phyloP scores from a whole-genome alignment of 2,329 filamentous ascomycete genomes.

The Monosporascus sp. region DNA sequence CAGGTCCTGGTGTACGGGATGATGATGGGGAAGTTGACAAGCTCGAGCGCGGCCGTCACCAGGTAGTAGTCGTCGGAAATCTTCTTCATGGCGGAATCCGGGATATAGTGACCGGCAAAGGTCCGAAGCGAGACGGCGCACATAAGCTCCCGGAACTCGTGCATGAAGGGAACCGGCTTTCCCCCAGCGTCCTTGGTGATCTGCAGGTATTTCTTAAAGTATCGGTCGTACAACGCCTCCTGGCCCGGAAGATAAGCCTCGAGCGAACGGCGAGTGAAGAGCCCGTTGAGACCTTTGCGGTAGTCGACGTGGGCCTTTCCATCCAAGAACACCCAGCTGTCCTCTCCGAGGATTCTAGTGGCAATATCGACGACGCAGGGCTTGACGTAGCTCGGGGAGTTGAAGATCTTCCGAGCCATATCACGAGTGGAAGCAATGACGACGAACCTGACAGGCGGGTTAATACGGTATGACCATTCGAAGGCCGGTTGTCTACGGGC shows the following conservation, averaged over 20 bases:
- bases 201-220: constrained; percentile 74
- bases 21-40: constrained; percentile 98
- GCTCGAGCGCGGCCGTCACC: constrained; percentile 89
- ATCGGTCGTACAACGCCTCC: constrained; percentile 84
- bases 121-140: constrained; percentile 91
- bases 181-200: constrained; percentile 67
- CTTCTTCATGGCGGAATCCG: constrained; percentile 83
- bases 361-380: constrained; percentile 94
- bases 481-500: not conserved
- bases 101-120: constrained; percentile 96
- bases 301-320: constrained; percentile 94
- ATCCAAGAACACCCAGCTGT: constrained; percentile 97
- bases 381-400: constrained; percentile 86
- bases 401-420: constrained; percentile 94
- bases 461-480: constrained; percentile 5
- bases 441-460: constrained; percentile 64
- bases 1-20: constrained; percentile 91
- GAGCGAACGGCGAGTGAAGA: constrained; percentile 89
- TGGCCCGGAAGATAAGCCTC: constrained; percentile 85
- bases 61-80: constrained; percentile 96
- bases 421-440: constrained; percentile 94
- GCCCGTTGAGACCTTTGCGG: constrained; percentile 89
- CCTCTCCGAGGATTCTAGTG: constrained; percentile 83
- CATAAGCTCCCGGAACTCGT: constrained; percentile 88
- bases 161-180: constrained; percentile 83